These are phyloP conservation scores for Hymenotorrendiella dingleyae DNA, from an alignment of 2,329 filamentous ascomycete genomes.

Conservation along the genomic window DNA sequence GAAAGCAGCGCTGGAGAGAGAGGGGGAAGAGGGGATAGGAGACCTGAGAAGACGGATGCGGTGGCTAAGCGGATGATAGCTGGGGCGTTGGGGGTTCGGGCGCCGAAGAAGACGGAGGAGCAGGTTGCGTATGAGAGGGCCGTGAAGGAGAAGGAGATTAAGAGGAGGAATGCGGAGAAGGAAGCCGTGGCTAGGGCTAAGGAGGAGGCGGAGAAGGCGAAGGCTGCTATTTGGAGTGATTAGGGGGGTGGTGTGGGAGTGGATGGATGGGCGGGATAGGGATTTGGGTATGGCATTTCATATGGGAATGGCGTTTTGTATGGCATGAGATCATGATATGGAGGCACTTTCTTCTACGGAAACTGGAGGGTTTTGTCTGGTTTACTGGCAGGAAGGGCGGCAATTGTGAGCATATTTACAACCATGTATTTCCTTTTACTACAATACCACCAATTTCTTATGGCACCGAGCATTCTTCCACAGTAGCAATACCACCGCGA, in stretches of 20 bases:
- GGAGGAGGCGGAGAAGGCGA: conserved; percentile 66
- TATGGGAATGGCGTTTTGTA: neutral
- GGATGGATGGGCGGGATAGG: neutral
- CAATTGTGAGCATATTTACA: too few species aligned
- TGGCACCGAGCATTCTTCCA: too few species aligned
- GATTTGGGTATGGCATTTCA: neutral
- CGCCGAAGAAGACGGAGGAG: conserved; percentile 79
- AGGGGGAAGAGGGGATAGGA: conserved; percentile 23
- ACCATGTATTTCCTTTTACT: too few species aligned
- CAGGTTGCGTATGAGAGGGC: conserved; percentile 81
- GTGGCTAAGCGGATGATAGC: conserved; percentile 88
- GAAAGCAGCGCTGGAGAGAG: conserved; percentile 10
- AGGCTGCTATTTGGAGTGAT: conserved; percentile 81
- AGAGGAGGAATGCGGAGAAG: conserved; percentile 65
- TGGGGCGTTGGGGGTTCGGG: conserved; percentile 74
- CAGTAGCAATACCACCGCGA: too few species aligned
- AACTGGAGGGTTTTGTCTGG: too few species aligned
- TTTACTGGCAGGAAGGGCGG: too few species aligned
- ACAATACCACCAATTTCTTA: too few species aligned
- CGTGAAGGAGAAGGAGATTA: conserved; percentile 78
- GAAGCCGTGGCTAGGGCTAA: conserved; percentile 54
- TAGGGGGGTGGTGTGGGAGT: conserved; percentile 31
- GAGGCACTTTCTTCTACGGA: too few species aligned
- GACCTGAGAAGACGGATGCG: conserved; percentile 89
- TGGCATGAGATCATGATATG: too few species aligned